Evolutionary conservation across 495 filamentous ascomycete genomes (phyloP), one percentile per base, ranked within the genome.

Genomic region (Aspergillus baeticus): DNA sequence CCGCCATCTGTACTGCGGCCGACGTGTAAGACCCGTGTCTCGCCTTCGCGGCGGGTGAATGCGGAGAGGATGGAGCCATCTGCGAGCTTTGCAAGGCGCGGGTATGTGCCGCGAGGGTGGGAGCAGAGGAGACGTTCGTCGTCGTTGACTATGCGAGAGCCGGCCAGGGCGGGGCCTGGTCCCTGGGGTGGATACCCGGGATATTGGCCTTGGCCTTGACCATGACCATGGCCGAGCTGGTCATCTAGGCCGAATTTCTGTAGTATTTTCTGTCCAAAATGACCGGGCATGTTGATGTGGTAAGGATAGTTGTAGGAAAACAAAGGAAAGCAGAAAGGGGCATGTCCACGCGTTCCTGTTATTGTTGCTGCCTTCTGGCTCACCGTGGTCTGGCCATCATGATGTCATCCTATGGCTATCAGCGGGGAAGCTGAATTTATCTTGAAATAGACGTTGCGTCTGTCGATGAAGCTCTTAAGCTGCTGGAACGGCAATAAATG

Each of bases 51-150:
- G 0, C 68, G 69, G 0, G 76, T 76, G 42, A 72, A 76, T n/a
- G 66, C 67, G 18, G 70, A 70, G 7, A 78, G 64, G 18, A 78
- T 70, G 5, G 70, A 66, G 13, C 72, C 73, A 37, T 78, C 74
- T 2, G 63, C 58, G 7, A 77, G 61, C 18, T 68, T 63, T 14
- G 70, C 69, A 3, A 73, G 65, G 20, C 76, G 71, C 11, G 74
- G 68, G 41, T 77, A 75, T 7, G 72, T 76, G 43, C 67, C 76
- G 59, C 70, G 65, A 10, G 69, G 74, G 1, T 77, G 71, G 56
- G 66, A 77, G 22, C 69, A 69, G 13, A 78, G 51, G 22, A 59
- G 47, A 26, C 71, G 73, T 46, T 78, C 75, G 22, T 77, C 72
- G 41, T 71, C 56, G 59, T 75, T 63, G 51, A 76, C 54, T 7